Evolutionary conservation across 2,329 filamentous ascomycete species (phyloP).

Genomic region (Phaeosphaeria sp.): DNA sequence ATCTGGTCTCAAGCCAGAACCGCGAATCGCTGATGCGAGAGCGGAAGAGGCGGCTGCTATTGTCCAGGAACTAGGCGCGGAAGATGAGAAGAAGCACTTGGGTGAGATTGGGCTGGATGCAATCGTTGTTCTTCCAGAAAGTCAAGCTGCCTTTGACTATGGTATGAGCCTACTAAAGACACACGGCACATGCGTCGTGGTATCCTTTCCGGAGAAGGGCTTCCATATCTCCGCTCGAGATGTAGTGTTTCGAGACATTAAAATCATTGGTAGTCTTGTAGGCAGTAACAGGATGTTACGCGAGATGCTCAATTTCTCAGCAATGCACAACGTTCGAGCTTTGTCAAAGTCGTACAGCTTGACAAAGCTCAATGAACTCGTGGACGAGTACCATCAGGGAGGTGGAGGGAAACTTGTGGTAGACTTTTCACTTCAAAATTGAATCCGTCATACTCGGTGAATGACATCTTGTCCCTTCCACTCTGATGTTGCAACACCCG

Average conservation of each 20-base stretch:
- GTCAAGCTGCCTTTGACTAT: slow-evolving; percentile 57
- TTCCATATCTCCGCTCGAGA: slow-evolving; percentile 53
- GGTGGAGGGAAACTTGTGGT: slow-evolving; percentile 56
- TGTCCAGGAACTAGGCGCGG: slow-evolving; percentile 43
- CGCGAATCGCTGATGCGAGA: slow-evolving; percentile 51
- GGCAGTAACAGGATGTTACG: slow-evolving; percentile 51
- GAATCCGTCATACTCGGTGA: neutral
- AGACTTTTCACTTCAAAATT: slow-evolving; percentile 43
- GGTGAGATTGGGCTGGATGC: slow-evolving; percentile 56
- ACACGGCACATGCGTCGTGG: slow-evolving; percentile 55
- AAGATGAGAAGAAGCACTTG: slow-evolving; percentile 43
- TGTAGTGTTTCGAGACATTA: slow-evolving; percentile 55
- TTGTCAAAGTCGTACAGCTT: slow-evolving; percentile 46
- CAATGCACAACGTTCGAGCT: slow-evolving; percentile 44
- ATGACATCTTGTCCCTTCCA: neutral
- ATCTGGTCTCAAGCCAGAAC: slow-evolving; percentile 31
- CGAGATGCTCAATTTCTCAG: slow-evolving; percentile 51
- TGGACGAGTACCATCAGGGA: slow-evolving; percentile 54
- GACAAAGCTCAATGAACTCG: slow-evolving; percentile 50
- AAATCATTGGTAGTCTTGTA: slow-evolving; percentile 51
- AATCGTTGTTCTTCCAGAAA: slow-evolving; percentile 56
- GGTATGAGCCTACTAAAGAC: slow-evolving; percentile 53
- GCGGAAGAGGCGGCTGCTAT: slow-evolving; percentile 36
- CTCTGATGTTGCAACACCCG: neutral
- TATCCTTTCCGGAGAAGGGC: slow-evolving; percentile 55